Percentiles rank a stretch among this genome's conserved stretches.
These are phyloP conservation scores for Penicillium odoratum DNA, from an alignment of 495 filamentous ascomycete species.

Conservation along the genomic window DNA sequence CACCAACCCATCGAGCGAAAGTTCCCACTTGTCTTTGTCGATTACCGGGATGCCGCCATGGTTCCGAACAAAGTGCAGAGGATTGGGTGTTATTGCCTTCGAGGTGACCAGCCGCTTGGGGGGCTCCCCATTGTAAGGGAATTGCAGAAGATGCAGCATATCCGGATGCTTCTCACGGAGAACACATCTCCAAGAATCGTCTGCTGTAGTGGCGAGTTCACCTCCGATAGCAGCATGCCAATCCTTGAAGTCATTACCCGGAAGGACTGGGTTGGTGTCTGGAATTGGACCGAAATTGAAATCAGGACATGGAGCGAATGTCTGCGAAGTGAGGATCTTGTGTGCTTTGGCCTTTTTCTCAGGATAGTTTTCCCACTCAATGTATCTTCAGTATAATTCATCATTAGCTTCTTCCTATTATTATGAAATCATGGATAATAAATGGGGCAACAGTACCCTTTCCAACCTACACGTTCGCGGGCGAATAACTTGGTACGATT, in stretches of 20 bases:
- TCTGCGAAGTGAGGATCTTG: slow-evolving; percentile 55
- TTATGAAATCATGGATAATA: neutral
- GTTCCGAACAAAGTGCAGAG: slow-evolving; percentile 65
- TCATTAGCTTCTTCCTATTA: neutral
- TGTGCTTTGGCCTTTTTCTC: slow-evolving; percentile 60
- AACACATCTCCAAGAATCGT: slow-evolving; percentile 59
- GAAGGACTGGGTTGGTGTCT: slow-evolving; percentile 60
- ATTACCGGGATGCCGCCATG: slow-evolving; percentile 67
- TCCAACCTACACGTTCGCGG: slow-evolving; percentile 37
- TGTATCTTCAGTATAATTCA: slow-evolving; percentile 35
- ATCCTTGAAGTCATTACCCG: slow-evolving; percentile 62
- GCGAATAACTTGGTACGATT: slow-evolving; percentile 36
- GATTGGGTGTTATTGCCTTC: slow-evolving; percentile 58
- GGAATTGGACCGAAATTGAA: slow-evolving; percentile 61
- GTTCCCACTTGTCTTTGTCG: slow-evolving; percentile 49
- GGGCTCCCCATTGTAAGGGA: slow-evolving; percentile 71
- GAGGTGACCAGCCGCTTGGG: slow-evolving; percentile 49
- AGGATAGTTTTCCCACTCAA: slow-evolving; percentile 71
- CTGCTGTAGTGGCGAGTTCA: slow-evolving; percentile 46
- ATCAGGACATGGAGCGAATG: slow-evolving; percentile 58
- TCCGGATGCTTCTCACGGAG: slow-evolving; percentile 60
- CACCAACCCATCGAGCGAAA: slow-evolving; percentile 59
- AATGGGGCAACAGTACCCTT: slow-evolving; percentile 22
- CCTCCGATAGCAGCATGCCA: slow-evolving; percentile 63
- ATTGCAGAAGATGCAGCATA: slow-evolving; percentile 69